Base-by-base conservation (phyloP, 1,139 yeast species). In the Ogataea hybrid region DNA sequence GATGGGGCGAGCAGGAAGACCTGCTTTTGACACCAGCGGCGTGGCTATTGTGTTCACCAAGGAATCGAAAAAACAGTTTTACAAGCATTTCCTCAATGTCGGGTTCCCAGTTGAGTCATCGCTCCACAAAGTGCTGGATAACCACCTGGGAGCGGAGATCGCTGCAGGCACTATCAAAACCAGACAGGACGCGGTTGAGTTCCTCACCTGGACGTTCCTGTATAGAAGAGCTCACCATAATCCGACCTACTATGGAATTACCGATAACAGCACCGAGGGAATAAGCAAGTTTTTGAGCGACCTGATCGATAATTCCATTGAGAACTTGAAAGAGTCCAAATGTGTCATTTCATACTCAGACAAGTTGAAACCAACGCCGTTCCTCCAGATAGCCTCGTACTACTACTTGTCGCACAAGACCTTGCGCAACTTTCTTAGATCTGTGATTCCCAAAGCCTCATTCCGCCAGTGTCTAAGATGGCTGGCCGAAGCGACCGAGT, bases 31-130 rank as follows among this genome's bases (percentile, higher is more conserved):
- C 67, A 89, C 96, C 2, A 81, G 88, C 49, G 98, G 98, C 65
- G 90, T 83, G 34, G 97, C 97, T 0, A 85, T 92, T 50, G 95
- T 94, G 2, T 90, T 82, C 61, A 92, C 98, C 3, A 88, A 87
- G 58, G 97, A 94, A 58, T 76, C 90, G 4, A 92, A 90, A 53
- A 92, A 92, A 65, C 77, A 82, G 60, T 94, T 90, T 58, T 92
- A 94, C 68, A 92, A 92, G 59, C 96, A 94, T 63, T 92, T 92
- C 62, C 66, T 92, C 56, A 94, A 92, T 59, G 81, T 88, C 48
- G 98, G 99, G 0, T 92, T 94, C 67, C 99, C 99, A 0, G 98
- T 94, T 11, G 99, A 92, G 62, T 88, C 97, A 0, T 87, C 96
- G 1, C 69, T 92, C 47, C 97, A 92, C 63, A 89, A 89, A 57